These are phyloP conservation scores for Fusarium pilosicola DNA, from an alignment of 2,329 filamentous ascomycete species.

Conservation along the genomic window DNA sequence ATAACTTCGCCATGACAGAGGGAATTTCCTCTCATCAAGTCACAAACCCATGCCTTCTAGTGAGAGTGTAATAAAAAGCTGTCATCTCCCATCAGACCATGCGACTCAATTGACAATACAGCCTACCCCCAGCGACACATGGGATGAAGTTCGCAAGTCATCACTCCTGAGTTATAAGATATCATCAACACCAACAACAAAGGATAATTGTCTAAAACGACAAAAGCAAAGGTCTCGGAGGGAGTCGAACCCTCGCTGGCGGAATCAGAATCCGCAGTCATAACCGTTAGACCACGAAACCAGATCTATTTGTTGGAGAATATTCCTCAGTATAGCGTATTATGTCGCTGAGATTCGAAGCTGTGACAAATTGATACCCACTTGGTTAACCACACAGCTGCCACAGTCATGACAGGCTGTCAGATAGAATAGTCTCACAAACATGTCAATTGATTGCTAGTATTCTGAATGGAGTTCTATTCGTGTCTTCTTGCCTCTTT, in stretches of 20 bases:
- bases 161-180: no score
- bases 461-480: background rate
- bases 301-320: background rate
- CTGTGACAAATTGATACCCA: background rate
- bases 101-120: no score
- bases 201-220: background rate
- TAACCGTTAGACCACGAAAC: constrained; percentile 31
- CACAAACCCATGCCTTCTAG: no score
- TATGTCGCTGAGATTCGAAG: fast-evolving
- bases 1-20: background rate
- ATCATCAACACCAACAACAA: background rate
- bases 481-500: fast-evolving
- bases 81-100: no score
- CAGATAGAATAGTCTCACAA: background rate
- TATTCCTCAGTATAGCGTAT: fast-evolving
- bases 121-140: background rate
- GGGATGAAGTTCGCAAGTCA: background rate
- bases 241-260: constrained; percentile 45
- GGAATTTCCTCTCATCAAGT: no score
- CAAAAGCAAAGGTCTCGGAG: constrained; percentile 29
- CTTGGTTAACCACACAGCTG: background rate
- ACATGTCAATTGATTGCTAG: background rate
- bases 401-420: background rate
- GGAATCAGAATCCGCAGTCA: constrained; percentile 46
- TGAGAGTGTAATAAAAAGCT: no score